Conservation (phyloP, 2,329 filamentous ascomycete species). For the Aspergillus sp. region DNA sequence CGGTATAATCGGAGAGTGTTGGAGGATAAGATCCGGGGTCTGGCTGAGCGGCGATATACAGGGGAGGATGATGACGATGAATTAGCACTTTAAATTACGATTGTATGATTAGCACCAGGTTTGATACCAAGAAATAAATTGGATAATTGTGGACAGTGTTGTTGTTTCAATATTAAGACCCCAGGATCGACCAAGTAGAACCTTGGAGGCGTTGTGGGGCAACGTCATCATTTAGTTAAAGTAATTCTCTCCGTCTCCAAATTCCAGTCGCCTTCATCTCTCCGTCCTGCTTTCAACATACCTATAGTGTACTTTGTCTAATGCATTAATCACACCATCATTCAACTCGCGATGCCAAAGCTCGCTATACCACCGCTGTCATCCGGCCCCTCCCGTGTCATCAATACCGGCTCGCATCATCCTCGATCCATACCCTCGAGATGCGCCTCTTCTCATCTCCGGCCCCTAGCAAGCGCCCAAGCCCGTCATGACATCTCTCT, state of each 20-base stretch:
- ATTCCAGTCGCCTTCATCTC: background rate
- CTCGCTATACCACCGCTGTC: constrained; percentile 4
- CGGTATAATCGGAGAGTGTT: constrained; percentile 78
- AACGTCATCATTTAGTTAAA: constrained; percentile 2
- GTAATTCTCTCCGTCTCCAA: background rate
- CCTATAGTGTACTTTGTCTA: background rate
- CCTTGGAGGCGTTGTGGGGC: background rate
- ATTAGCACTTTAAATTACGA: constrained; percentile 26
- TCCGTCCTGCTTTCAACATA: background rate
- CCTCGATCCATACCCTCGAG: constrained; percentile 6
- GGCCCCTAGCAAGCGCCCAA: constrained; percentile 39
- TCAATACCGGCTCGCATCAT: constrained; percentile 10
- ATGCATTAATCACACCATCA: constrained; percentile 5
- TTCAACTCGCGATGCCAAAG: constrained; percentile 14
- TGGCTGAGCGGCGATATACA: constrained; percentile 69
- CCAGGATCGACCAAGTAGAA: background rate
- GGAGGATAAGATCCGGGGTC: constrained; percentile 84
- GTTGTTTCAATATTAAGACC: background rate
- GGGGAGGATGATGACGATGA: constrained; percentile 59
- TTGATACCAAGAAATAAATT: constrained; percentile 4
- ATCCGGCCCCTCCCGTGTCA: constrained; percentile 5
- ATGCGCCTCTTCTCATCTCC: constrained; percentile 25
- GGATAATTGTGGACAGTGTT: background rate
- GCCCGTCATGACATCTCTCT: constrained; percentile 34
- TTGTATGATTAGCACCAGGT: background rate